phyloP scores from a whole-genome alignment of 148 eudicot species.

The Vaccinium vitisidaea region DNA sequence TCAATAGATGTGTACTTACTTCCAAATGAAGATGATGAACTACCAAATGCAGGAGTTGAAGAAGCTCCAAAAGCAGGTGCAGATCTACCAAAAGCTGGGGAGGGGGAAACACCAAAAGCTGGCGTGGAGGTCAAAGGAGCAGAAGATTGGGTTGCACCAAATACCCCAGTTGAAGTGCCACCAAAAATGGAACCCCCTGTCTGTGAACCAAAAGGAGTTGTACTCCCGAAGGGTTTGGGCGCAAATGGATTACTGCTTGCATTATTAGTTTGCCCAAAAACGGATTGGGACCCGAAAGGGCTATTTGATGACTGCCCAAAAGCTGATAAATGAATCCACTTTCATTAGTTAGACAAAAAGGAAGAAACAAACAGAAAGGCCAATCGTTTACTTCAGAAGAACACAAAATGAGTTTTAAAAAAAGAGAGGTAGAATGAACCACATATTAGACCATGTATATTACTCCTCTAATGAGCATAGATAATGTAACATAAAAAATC shows the following conservation, averaged over 20 bases:
- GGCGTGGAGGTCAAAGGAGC: conserved; percentile 56
- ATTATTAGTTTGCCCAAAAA: conserved; percentile 70
- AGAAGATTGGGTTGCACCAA: conserved; percentile 66
- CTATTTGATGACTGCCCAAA: conserved; percentile 85
- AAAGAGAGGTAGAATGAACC: background rate
- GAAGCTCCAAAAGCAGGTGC: conserved; percentile 62
- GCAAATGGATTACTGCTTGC: conserved; percentile 77
- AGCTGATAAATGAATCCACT: conserved; percentile 46
- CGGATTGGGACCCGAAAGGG: conserved; percentile 83
- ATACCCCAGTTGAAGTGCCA: conserved; percentile 86
- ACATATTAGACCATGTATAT: background rate
- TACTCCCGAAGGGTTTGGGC: conserved; percentile 77
- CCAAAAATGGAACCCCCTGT: conserved; percentile 87
- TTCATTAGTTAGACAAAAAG: background rate
- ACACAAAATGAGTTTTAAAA: background rate
- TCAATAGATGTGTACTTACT: conserved; percentile 35
- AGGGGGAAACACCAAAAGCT: conserved; percentile 72
- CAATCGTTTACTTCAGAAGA: background rate
- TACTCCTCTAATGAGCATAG: background rate
- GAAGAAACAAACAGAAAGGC: background rate
- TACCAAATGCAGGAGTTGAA: conserved; percentile 67
- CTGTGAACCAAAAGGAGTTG: conserved; percentile 76
- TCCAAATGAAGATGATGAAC: conserved; percentile 67
- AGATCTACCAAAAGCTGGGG: conserved; percentile 75
- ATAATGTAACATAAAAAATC: background rate